Base-by-base conservation (phyloP, 306 rosid genomes). In the Prunus mume region DNA sequence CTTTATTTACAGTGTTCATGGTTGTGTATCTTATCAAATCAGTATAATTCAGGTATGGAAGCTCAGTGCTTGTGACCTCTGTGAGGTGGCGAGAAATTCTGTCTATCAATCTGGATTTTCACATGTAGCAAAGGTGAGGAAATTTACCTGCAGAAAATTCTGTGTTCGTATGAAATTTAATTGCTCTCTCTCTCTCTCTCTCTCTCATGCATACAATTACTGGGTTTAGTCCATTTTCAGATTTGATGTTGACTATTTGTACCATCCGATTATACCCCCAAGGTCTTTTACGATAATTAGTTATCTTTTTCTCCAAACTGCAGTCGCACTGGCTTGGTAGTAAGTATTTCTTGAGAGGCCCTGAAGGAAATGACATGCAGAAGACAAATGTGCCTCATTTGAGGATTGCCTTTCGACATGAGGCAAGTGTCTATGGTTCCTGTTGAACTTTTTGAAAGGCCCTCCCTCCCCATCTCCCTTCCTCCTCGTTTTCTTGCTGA, bases 101-200 rank as follows among this genome's bases (percentile, higher is more conserved):
- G 98, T 93, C 43, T 91, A 93, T 77, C 98, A 93, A 70, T 93
- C 98, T 73, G 98, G 98, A 76, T 93, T 93, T 83, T 84, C 98
- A 55, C 95, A 86, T 80, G 81, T 38, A 51, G 87, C 88, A 11
- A 93, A 93, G 98, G 98, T 93, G 84, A 79, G 63, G 69, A 69
- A 28, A 73, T 28, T 66, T 61, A 62, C 15, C 32, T 0, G 6
- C 12, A 25, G 34, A 56, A 20, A 32, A 12, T 71, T 54, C 6
- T 19, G 15, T 12, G 9, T 57, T 71, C 2, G 7, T 3, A 7
- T 22, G 15, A 55, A 34, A 32, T 18, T 6, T 38, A 32, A 1
- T 5, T 32, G 38, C 9, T 6, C 9, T 34, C 41, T 34, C 41
- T 34, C 7, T 34, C 38, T 32, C 38, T 32, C 38, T 32, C 38